These are phyloP conservation scores for Penicillium bovifimosum DNA, from an alignment of 495 filamentous ascomycete genomes.

Conservation along the genomic window DNA sequence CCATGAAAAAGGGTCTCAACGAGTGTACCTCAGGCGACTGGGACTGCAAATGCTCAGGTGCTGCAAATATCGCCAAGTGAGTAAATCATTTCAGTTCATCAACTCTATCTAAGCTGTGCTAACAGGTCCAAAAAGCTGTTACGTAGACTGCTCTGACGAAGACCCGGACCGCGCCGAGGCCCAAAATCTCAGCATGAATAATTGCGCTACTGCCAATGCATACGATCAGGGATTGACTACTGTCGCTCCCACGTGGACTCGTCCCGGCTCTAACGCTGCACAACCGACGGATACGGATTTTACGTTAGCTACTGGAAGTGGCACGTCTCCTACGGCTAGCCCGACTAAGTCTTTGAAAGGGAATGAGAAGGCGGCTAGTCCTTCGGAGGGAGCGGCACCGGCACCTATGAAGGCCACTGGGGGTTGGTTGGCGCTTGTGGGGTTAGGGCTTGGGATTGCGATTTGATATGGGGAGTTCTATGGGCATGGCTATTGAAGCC, in stretches of 20 bases:
- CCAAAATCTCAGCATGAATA: conserved; percentile 10
- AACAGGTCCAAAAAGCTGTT: conserved; percentile 11
- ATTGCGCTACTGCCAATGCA: conserved; percentile 21
- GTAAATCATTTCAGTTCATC: background rate
- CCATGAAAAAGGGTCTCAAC: conserved; percentile 11
- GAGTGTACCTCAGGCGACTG: conserved; percentile 15
- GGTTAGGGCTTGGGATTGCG: conserved; percentile 15
- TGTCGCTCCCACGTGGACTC: conserved; percentile 10
- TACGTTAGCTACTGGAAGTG: background rate
- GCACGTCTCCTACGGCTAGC: background rate
- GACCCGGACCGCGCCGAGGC: conserved; percentile 8
- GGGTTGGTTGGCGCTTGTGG: conserved; percentile 18
- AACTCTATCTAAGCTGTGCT: background rate
- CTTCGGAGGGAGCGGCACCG: conserved; percentile 8
- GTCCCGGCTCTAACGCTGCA: conserved; percentile 7
- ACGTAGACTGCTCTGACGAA: conserved; percentile 17
- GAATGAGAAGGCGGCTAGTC: conserved; percentile 3
- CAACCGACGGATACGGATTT: conserved; percentile 8
- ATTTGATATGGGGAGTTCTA: background rate
- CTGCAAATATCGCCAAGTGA: conserved; percentile 25
- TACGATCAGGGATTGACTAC: conserved; percentile 9
- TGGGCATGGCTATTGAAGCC: background rate
- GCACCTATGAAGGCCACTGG: conserved; percentile 10
- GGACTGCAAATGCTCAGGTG: conserved; percentile 25
- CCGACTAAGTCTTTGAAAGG: conserved; percentile 9